Percentiles rank a stretch among this genome's conserved stretches.
Evolutionary conservation across 352 stramenopile genomes (phyloP).

Genomic region (Phytophthora tubulina): DNA sequence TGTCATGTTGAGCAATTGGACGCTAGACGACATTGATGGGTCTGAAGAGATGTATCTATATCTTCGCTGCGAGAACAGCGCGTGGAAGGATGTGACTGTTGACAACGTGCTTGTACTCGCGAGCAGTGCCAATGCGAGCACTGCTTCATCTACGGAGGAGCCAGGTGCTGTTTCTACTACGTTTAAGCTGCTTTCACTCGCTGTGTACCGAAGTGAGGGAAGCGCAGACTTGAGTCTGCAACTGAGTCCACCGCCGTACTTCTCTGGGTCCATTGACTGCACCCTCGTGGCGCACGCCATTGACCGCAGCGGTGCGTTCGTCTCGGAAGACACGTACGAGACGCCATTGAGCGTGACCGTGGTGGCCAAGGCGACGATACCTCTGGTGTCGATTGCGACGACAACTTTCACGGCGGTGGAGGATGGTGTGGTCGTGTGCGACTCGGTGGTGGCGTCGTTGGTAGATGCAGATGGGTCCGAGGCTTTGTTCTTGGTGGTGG

Average conservation of each 20-base stretch:
- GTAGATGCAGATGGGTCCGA: constrained; percentile 54
- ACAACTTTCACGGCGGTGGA: constrained; percentile 32
- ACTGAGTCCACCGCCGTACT: constrained; percentile 36
- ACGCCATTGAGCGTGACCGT: constrained; percentile 27
- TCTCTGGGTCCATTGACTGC: constrained; percentile 46
- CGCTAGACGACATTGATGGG: constrained; percentile 23
- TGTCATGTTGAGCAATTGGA: constrained; percentile 25
- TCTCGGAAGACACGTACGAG: constrained; percentile 31
- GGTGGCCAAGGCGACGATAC: constrained; percentile 34
- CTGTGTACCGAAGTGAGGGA: constrained; percentile 4
- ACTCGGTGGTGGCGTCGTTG: constrained; percentile 36
- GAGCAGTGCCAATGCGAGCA: too few relatives aligned
- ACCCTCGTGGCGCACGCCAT: constrained; percentile 22
- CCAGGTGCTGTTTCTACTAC: not conserved
- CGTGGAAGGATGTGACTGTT: constrained; percentile 17
- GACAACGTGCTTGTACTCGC: not conserved
- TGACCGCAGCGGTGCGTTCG: constrained; percentile 27
- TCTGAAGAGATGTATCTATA: constrained; percentile 33
- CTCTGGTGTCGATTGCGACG: constrained; percentile 22
- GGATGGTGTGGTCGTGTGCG: constrained; percentile 38
- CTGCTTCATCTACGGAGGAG: too few relatives aligned
- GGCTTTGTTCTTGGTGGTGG: constrained; percentile 39
- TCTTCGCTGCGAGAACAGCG: constrained; percentile 9
- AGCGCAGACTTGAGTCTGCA: constrained; percentile 24
- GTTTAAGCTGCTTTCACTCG: constrained; percentile 16